phyloP scores from a whole-genome alignment of 805 yeast genomes.

The Yarrowia osloensis region DNA sequence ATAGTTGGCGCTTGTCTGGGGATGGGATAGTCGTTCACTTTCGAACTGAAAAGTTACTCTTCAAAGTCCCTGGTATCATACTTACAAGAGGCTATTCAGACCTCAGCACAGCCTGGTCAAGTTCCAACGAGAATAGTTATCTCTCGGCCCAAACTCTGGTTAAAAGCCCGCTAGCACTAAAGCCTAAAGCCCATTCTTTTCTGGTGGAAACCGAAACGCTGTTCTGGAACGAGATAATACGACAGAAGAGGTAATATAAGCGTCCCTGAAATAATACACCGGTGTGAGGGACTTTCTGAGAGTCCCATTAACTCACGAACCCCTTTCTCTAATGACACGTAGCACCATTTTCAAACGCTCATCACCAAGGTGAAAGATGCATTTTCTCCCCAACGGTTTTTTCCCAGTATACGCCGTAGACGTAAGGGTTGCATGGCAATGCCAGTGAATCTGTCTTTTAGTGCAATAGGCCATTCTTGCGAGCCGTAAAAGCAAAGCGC shows the following conservation, averaged over 20 bases:
- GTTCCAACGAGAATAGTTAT: background rate
- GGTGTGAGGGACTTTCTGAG: background rate
- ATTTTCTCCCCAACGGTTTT: conserved; percentile 1
- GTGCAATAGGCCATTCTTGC: background rate
- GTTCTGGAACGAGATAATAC: background rate
- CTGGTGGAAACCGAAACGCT: background rate
- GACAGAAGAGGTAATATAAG: background rate
- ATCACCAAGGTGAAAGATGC: background rate
- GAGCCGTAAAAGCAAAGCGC: background rate
- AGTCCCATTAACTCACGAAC: no score
- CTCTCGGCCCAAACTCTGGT: background rate
- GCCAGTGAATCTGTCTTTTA: background rate
- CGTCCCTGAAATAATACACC: background rate
- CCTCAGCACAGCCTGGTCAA: background rate
- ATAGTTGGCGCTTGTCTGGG: background rate
- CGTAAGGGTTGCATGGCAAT: conserved; percentile 15
- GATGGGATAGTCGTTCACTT: background rate
- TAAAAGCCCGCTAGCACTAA: background rate
- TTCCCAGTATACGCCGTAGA: conserved; percentile 1
- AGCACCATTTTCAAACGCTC: no score
- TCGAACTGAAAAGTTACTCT: background rate
- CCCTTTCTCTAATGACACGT: no score
- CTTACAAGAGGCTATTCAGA: background rate
- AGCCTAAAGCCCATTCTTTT: background rate
- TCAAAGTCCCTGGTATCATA: background rate